Evolutionary conservation across 495 filamentous ascomycete species (phyloP).

Genomic region (Penicillium canariense): DNA sequence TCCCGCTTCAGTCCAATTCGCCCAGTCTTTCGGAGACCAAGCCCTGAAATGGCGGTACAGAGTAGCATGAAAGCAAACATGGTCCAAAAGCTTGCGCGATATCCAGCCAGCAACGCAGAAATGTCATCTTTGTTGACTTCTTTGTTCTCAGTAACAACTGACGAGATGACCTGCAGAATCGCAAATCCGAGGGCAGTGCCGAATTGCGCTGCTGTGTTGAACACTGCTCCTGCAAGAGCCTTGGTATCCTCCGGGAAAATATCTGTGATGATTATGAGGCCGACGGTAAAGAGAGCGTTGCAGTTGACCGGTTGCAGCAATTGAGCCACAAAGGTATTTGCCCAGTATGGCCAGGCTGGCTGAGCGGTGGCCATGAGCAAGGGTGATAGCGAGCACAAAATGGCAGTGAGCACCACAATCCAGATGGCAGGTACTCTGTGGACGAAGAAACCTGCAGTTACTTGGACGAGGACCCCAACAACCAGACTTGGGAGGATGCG

Average conservation of each 20-base stretch:
- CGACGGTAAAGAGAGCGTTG: constrained; percentile 48
- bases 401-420: constrained; percentile 17
- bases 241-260: constrained; percentile 6
- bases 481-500: constrained; percentile 29
- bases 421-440: constrained; percentile 18
- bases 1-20: constrained; percentile 3
- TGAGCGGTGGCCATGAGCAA: constrained; percentile 30
- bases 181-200: constrained; percentile 3
- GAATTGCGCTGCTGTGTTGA: constrained; percentile 4
- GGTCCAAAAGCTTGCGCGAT: constrained; percentile 11
- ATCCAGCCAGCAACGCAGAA: neutral
- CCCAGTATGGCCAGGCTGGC: constrained; percentile 27
- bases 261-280: constrained; percentile 34
- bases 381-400: constrained; percentile 18
- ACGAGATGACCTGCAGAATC: constrained; percentile 6
- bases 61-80: constrained; percentile 10
- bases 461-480: constrained; percentile 21
- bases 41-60: constrained; percentile 1
- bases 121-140: neutral
- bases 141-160: constrained; percentile 5
- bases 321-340: constrained; percentile 21
- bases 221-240: constrained; percentile 1
- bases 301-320: constrained; percentile 21
- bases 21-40: neutral
- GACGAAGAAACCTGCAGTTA: constrained; percentile 20